Base-by-base conservation (phyloP, 2,329 filamentous ascomycete genomes). In the Phaeophleospora eucalypticola region DNA sequence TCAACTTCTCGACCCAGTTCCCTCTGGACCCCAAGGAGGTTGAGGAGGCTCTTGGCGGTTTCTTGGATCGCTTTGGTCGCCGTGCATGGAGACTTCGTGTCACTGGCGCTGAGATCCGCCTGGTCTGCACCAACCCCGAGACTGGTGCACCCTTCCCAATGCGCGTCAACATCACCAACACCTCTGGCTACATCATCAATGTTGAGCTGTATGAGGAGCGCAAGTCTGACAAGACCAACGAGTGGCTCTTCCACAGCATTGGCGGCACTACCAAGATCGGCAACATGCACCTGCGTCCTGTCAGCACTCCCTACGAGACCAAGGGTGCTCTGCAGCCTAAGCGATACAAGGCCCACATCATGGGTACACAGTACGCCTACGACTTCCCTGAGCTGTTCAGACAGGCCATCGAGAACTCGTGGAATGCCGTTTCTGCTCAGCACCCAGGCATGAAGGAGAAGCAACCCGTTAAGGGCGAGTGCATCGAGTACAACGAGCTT, bases 311-410 rank as follows among this genome's bases (percentile, higher is more conserved):
- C 17, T 98, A 98, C 71, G 86, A 91, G 32, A 96, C 91, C 65
- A 98, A 98, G 83, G 94, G 96, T 71, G 95, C 90, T 78, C 80
- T 98, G 51, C 93, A 98, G 74, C 93, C 93, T 53, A 97, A 97
- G 83, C 84, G 93, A 61, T 97, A 98, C 83, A 96, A 95, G 84
- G 93, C 93, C 58, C 93, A 98, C 68, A 77, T 97, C 53, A 96
- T 98, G 90, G 93, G 93, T 56, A 98, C 93, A 20, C 93, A 98
- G 72, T 98, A 96, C 68, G 93, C 97, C 45, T 98, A 98, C 69
- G 93, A 98, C 71, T 98, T 98, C 85, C 93, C 93, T 21, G 93
- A 98, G 78, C 83, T 98, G 40, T 98, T 98, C 86, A 83, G 93
- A 65, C 93, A 97, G 72, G 89, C 93, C 36, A 89, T 95, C 66